These are phyloP conservation scores for Talaromyces sp. DNA, from an alignment of 2,329 filamentous ascomycete genomes.

Conservation along the genomic window DNA sequence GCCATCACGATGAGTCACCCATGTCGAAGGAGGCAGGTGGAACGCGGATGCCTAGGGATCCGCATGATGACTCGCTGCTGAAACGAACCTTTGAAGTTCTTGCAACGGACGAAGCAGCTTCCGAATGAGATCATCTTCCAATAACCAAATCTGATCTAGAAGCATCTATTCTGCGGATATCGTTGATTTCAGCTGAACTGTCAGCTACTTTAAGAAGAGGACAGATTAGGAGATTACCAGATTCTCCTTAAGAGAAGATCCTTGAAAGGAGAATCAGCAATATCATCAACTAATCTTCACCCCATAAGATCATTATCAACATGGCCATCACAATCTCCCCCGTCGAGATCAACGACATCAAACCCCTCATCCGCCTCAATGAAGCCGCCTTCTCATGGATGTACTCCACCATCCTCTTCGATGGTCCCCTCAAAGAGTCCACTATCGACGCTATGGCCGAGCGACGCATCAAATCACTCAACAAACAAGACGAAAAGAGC, in stretches of 20 bases:
- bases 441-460: background rate
- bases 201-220: background rate
- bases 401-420: background rate
- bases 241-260: no score
- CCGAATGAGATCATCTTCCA: background rate
- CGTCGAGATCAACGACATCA: background rate
- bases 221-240: no score
- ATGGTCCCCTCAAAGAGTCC: slow-evolving; percentile 1
- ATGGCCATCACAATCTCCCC: slow-evolving; percentile 15
- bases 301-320: background rate
- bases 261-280: no score
- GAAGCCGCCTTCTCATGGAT: background rate
- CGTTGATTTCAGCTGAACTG: background rate
- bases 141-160: background rate
- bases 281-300: no score
- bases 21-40: background rate
- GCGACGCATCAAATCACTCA: background rate
- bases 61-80: background rate
- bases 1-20: background rate
- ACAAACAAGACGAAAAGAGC: background rate
- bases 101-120: background rate
- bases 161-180: background rate
- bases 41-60: background rate
- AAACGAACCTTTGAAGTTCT: background rate
- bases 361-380: background rate